Evolutionary conservation across 2,329 filamentous ascomycete species (phyloP).

Genomic region (Fusarium chaquense): DNA sequence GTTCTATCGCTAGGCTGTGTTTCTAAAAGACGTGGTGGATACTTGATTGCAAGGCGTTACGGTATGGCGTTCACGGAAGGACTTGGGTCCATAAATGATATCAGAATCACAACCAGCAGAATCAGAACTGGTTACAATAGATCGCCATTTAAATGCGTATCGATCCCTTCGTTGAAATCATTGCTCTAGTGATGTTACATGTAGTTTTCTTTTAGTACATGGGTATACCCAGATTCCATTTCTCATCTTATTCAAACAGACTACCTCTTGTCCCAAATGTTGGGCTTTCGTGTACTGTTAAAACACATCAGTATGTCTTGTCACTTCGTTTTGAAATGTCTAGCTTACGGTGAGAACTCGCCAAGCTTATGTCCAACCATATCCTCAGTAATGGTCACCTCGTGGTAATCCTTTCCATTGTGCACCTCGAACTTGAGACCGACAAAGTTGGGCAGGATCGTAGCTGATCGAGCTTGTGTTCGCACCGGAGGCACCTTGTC

Average conservation of each 20-base stretch:
- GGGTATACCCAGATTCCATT: slow-evolving; percentile 37
- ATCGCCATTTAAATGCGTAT: slow-evolving; percentile 29
- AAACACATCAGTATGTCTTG: slow-evolving; percentile 16
- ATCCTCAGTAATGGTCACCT: slow-evolving; percentile 88
- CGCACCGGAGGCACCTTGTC: slow-evolving; percentile 78
- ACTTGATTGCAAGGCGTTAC: slow-evolving; percentile 42
- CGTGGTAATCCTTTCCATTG: slow-evolving; percentile 89
- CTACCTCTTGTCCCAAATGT: slow-evolving; percentile 63
- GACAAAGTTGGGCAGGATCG: slow-evolving; percentile 92
- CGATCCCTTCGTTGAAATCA: slow-evolving; percentile 26
- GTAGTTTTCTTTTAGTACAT: slow-evolving; percentile 48
- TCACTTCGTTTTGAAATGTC: background rate
- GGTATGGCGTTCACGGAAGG: slow-evolving; percentile 42
- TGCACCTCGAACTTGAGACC: slow-evolving; percentile 90
- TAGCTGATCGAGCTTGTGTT: slow-evolving; percentile 88
- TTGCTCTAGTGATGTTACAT: slow-evolving; percentile 49
- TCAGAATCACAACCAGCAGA: slow-evolving; percentile 32
- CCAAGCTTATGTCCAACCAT: slow-evolving; percentile 97
- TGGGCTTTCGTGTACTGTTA: slow-evolving; percentile 68
- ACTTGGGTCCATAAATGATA: slow-evolving; percentile 28
- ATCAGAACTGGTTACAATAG: slow-evolving; percentile 33
- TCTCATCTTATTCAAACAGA: slow-evolving; percentile 24
- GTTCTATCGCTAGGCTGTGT: slow-evolving; percentile 80
- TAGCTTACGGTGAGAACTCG: slow-evolving; percentile 86
- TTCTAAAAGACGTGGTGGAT: slow-evolving; percentile 26